Base-by-base conservation (phyloP, 2,329 filamentous ascomycete genomes). In the Sporothrix brunneoviolacea region DNA sequence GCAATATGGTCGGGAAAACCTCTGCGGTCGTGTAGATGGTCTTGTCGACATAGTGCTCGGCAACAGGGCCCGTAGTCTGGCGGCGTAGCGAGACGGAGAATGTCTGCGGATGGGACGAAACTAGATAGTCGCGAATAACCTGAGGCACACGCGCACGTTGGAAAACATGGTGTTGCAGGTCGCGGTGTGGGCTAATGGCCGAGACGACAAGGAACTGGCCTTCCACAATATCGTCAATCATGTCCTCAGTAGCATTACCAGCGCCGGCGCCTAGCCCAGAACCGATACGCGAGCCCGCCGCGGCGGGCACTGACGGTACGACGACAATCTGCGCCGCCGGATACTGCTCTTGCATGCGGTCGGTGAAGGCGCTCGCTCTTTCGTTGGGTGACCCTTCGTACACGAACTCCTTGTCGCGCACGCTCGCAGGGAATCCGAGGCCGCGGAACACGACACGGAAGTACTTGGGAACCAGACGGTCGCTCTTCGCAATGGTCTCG, bases 371-470 rank as follows among this genome's bases (percentile, higher is more conserved):
- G 1, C 83, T 80, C 36, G 88, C 82, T 19, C 86, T 80, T 66
- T 97, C 91, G 7, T 75, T 82, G 1, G 85, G 76, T 2, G 82
- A 80, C 0, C 88, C 90, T 67, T 97, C 89, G 60, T 94, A 95
- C 50, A 97, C 84, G 65, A 89, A 97, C 53, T 91, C 84, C 69
- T 95, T 95, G 66, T 96, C 90, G 46, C 90, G 80, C 19, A 97
- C 66, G 43, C 77, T 85, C 2, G 81, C 62, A 1, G 91, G 88
- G 67, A 96, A 97, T 1, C 91, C 91, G 49, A 95, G 80, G 5
- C 91, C 91, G 61, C 84, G 88, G 71, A 93, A 97, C 12, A 84
- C 77, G 24, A 97, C 91, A 57, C 88, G 86, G 78, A 95, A 97
- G 68, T 95, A 97, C 55, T 91, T 86, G 10, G 88, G 84, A 53